These are phyloP conservation scores for Mucor ambiguus DNA, from an alignment of 371 early-diverging fungal genomes.

Conservation along the genomic window DNA sequence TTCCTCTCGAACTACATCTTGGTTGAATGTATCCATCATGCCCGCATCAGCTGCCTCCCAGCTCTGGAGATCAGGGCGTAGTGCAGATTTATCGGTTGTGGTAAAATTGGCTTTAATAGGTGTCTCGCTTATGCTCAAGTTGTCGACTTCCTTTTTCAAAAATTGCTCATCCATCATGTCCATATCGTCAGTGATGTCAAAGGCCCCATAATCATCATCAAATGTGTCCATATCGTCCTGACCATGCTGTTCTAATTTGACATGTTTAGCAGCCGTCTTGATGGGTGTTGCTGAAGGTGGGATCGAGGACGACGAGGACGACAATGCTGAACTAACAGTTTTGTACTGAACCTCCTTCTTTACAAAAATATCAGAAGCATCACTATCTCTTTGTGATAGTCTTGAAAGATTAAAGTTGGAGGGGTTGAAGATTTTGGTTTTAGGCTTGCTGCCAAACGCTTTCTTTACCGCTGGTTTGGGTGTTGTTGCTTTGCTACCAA, in stretches of 20 bases:
- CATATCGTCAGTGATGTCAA: conserved; percentile 20
- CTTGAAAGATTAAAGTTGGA: conserved; percentile 4
- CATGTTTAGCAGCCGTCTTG: neutral
- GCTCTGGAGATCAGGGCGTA: conserved; percentile 29
- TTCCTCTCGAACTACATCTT: conserved; percentile 24
- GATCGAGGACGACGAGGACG: neutral
- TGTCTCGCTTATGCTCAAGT: neutral
- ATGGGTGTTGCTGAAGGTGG: neutral
- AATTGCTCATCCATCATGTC: conserved; percentile 12
- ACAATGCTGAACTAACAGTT: neutral
- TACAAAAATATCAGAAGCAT: neutral
- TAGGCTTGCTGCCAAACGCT: neutral
- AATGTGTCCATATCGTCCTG: neutral
- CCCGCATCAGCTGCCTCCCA: conserved; percentile 32
- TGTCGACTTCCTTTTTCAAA: conserved; percentile 18
- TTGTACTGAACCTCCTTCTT: neutral
- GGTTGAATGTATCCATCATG: conserved; percentile 19
- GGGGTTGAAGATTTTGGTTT: neutral
- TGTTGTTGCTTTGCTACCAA: conserved; percentile 6
- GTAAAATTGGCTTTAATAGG: conserved; percentile 4
- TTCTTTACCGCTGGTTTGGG: neutral
- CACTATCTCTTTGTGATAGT: neutral
- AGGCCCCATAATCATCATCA: neutral
- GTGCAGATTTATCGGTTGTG: neutral
- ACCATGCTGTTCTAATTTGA: neutral